A percentile compares a stretch with the other conserved stretches of the same genome.
Evolutionary conservation across 176 grass and related monocot species (phyloP).

Genomic region (Hordeum vulgare): MorexV3_pseudomolecules_assembly NC_058519.1:484524237-484524736

Average conservation of each 20-base stretch:
- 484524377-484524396: constrained; percentile 56
- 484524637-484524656: background rate
- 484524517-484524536: constrained; percentile 44
- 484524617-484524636: background rate
- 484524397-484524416: constrained; percentile 11
- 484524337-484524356: constrained; percentile 29
- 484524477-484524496: constrained; percentile 52
- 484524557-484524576: constrained; percentile 43
- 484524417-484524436: constrained; percentile 17
- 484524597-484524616: constrained; percentile 11
- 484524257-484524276: background rate
- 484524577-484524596: constrained; percentile 29
- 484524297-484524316: background rate
- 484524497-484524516: constrained; percentile 27
- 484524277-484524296: background rate
- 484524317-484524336: constrained; percentile 47
- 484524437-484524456: constrained; percentile 26
- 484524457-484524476: constrained; percentile 38
- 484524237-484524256: constrained; percentile 59
- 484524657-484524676: background rate
- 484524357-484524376: constrained; percentile 36
- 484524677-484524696: background rate
- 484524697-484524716: background rate
- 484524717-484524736: background rate
- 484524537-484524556: constrained; percentile 45